Base-by-base conservation (phyloP, 129 eudicot genomes). In the Artemisia tridentata region DNA sequence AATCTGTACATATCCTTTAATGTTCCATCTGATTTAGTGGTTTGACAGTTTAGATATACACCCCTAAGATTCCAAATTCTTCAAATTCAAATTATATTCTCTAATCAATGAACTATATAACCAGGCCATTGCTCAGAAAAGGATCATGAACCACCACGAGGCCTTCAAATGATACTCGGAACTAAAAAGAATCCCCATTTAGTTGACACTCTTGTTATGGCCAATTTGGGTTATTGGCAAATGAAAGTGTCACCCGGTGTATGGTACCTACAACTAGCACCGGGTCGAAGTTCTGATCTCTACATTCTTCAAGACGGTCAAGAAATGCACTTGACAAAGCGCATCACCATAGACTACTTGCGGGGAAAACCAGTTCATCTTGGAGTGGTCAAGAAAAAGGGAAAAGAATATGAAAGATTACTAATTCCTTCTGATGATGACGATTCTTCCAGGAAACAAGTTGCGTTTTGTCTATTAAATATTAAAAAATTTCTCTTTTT, bases 201-300 rank as follows among this genome's bases (percentile, higher is more conserved):
- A 72, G 98, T 93, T 34, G 98, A 93, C 80, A 93, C 98, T 3
- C 88, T 93, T 55, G 98, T 93, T 49, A 93, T 93, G 98, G 96
- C 98, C 76, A 93, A 93, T 87, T 75, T 93, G 68, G 98, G 98
- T 58, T 93, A 93, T 72, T 93, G 98, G 98, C 98, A 93, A 82
- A 89, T 93, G 98, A 93, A 93, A 78, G 95, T 85, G 63, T 83
- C 84, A 76, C 96, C 98, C 11, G 98, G 98, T 58, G 89, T 93
- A 41, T 93, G 96, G 98, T 85, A 93, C 75, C 77, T 93, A 63
- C 96, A 85, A 81, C 86, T 93, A 73, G 98, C 98, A 31, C 95
- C 98, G 1, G 98, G 98, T 68, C 84, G 98, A 86, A 93, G 98
- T 75, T 93, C 96, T 18, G 95, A 93, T 82, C 92, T 93, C 48